phyloP scores from a whole-genome alignment of 1,139 yeast species.

The Wickerhamomyces sp. region DNA sequence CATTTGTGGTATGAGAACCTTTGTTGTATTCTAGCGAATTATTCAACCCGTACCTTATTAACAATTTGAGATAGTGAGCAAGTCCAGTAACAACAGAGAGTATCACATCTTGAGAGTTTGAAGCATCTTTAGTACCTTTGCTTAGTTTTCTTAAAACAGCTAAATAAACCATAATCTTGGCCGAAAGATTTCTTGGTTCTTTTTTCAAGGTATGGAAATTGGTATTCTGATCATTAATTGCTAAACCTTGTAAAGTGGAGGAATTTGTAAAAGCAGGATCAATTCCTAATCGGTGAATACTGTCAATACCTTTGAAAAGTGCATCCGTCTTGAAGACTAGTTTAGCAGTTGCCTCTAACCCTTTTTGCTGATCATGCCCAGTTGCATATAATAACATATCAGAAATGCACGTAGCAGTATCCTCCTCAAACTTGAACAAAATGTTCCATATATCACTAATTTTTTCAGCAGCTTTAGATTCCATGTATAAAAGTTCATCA shows the following conservation, averaged over 20 bases:
- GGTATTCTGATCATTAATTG: slow-evolving; percentile 8
- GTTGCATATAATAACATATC: slow-evolving; percentile 90
- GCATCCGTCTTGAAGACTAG: slow-evolving; percentile 73
- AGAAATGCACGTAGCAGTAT: slow-evolving; percentile 86
- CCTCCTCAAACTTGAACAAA: slow-evolving; percentile 84
- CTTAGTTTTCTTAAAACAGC: slow-evolving; percentile 63
- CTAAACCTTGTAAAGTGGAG: slow-evolving; percentile 2
- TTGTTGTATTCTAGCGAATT: slow-evolving; percentile 70
- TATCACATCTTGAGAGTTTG: slow-evolving; percentile 55
- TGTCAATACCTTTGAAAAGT: slow-evolving; percentile 73
- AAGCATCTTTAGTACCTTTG: slow-evolving; percentile 26
- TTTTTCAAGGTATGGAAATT: slow-evolving; percentile 31
- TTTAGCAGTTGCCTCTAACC: slow-evolving; percentile 68
- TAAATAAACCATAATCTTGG: slow-evolving; percentile 71
- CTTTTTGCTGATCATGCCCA: slow-evolving; percentile 65
- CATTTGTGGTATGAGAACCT: slow-evolving; percentile 50
- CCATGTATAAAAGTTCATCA: slow-evolving; percentile 50
- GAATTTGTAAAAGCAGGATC: slow-evolving; percentile 15
- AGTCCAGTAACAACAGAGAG: slow-evolving; percentile 84
- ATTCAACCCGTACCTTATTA: slow-evolving; percentile 76
- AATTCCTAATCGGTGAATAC: slow-evolving; percentile 36
- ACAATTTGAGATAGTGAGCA: slow-evolving; percentile 86
- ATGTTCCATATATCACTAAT: slow-evolving; percentile 86
- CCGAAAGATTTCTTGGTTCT: slow-evolving; percentile 86
- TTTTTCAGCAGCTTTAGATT: slow-evolving; percentile 59